phyloP scores from a whole-genome alignment of 164 flowering plant species.

The Liriodendron chinense region DNA sequence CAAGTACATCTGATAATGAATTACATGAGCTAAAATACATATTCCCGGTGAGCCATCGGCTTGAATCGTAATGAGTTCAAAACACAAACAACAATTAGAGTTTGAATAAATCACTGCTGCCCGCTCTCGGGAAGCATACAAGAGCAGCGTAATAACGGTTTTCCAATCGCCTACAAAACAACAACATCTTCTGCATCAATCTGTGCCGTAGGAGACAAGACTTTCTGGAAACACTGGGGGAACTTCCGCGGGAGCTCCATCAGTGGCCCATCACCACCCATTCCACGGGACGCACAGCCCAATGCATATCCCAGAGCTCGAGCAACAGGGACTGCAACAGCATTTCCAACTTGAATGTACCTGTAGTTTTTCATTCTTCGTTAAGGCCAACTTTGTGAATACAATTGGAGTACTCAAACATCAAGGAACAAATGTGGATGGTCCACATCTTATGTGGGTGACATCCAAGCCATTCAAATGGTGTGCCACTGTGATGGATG shows the following conservation, averaged over 20 bases:
- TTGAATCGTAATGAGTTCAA: not conserved
- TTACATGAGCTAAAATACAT: not conserved
- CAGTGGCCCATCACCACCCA: slow-evolving; percentile 19
- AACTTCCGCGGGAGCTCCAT: slow-evolving; percentile 27
- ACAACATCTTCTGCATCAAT: not conserved
- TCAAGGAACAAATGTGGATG: too few relatives aligned
- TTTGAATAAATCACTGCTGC: not conserved
- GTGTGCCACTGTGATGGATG: too few relatives aligned
- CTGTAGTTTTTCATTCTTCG: slow-evolving; percentile 30
- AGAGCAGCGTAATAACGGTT: too few relatives aligned
- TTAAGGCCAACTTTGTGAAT: too few relatives aligned
- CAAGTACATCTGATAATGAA: too few relatives aligned
- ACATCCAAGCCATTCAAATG: too few relatives aligned
- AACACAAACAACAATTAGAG: not conserved
- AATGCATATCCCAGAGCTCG: slow-evolving; percentile 58
- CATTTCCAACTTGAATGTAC: slow-evolving; percentile 81
- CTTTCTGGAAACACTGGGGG: slow-evolving; percentile 6
- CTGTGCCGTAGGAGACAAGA: slow-evolving; percentile 12
- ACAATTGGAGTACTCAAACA: too few relatives aligned
- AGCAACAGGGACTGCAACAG: slow-evolving; percentile 79
- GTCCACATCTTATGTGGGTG: too few relatives aligned
- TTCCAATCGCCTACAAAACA: not conserved
- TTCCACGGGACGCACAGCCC: slow-evolving; percentile 36
- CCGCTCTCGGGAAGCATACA: not conserved
- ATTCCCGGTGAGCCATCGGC: not conserved